Base-by-base conservation (phyloP, 805 yeast species). In the Yarrowia yakushimensis region DNA sequence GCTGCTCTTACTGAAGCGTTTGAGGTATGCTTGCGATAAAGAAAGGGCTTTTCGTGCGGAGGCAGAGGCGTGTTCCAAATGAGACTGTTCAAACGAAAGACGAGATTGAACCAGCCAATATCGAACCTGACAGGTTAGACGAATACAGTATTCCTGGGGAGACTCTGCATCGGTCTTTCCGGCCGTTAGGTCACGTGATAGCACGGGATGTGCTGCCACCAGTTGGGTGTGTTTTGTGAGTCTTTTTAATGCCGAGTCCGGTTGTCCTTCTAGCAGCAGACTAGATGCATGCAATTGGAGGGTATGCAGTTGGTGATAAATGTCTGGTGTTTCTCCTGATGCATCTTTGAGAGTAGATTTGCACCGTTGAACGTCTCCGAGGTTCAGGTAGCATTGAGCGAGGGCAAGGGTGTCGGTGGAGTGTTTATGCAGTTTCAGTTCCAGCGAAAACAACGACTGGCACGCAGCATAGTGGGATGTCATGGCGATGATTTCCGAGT, bases 361-460 rank as follows among this genome's bases (percentile, higher is more conserved):
- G 23, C 43, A 34, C n/a, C 37, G 25, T n/a, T 52, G 59, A 3
- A 34, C 41, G 43, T 52, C 59, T 17, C 59, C 59, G 11, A 52
- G 43, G 7, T 52, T 25, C 11, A 52, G 33, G 59, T 52, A 36
- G 33, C 59, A 52, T 17, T 52, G 59, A 4, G 59, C 59, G 4
- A 34, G 59, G 7, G 43, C 31, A 3, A 36, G 8, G 13, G 22
- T 52, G 33, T 52, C 43, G 17, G 11, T 7, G 13, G 31, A n/a
- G n/a, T 15, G 23, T 11, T 36, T 52, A 20, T 52, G 59, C 25
- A 52, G 18, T 22, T 52, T 34, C 18, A 52, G 25, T 17, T 52
- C 59, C 12, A 52, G 33, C 6, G 59, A 34, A 7, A 15, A 25
- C 25, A 36, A 22, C 1, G 22, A 12, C 25, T 52, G 59, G 13